Evolutionary conservation across 768 basidiomycete species (phyloP).

Genomic region (Termitomyces titanicus): DNA sequence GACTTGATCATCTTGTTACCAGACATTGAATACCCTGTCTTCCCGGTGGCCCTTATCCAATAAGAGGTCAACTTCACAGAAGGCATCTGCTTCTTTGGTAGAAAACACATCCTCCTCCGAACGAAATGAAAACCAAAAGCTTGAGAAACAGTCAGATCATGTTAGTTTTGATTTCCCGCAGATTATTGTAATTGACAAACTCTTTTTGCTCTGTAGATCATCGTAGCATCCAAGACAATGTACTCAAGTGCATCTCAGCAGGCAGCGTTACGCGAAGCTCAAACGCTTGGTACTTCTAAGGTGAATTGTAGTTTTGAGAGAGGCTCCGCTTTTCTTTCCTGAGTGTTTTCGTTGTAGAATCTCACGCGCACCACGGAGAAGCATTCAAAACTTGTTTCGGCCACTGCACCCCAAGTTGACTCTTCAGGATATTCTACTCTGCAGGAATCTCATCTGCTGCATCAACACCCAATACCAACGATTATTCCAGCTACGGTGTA

Average conservation of each 20-base stretch:
- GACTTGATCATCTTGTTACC: not conserved
- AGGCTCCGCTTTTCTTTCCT: not conserved
- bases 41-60: constrained; percentile 6
- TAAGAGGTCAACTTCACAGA: constrained; percentile 3
- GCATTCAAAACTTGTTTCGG: not conserved
- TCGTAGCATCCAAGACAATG: not conserved
- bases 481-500: not conserved
- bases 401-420: not conserved
- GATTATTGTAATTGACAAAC: not conserved
- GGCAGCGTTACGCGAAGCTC: not conserved
- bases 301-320: not conserved
- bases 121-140: not conserved
- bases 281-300: not conserved
- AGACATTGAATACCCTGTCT: not conserved
- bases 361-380: not conserved
- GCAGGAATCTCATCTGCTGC: not conserved
- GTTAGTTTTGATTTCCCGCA: constrained; percentile 35
- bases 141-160: constrained; percentile 27
- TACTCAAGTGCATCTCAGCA: constrained; percentile 6
- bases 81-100: not conserved
- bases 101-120: not conserved
- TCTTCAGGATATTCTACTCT: not conserved
- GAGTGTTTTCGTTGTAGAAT: not conserved
- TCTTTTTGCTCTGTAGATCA: not conserved
- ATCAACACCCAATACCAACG: not conserved